Conservation (phyloP, 2,329 filamentous ascomycete species). For the Colletotrichum sp. region DNA sequence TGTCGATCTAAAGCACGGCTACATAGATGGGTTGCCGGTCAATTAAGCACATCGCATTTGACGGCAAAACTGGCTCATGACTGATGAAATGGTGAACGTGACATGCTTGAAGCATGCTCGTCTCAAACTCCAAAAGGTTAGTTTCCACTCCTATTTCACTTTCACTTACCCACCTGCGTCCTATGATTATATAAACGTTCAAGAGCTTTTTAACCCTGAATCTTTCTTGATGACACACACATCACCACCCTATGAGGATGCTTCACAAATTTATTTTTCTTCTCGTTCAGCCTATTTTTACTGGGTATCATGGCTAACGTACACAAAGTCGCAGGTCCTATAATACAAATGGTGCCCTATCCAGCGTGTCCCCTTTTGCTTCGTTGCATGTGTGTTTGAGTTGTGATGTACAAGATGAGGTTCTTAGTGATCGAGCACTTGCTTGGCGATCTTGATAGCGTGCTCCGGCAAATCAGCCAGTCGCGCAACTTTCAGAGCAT, state of each 20-base stretch:
- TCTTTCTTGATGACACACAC: constrained; percentile 61
- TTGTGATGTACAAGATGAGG: neutral
- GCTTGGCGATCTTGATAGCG: constrained; percentile 71
- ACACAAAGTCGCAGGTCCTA: constrained; percentile 12
- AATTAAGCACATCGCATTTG: constrained; percentile 36
- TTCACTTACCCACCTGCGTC: constrained; percentile 28
- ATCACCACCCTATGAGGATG: constrained; percentile 65
- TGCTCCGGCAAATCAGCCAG: constrained; percentile 81
- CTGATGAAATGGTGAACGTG: constrained; percentile 28
- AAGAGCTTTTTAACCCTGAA: constrained; percentile 76
- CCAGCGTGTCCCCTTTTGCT: neutral
- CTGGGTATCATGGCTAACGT: constrained; percentile 45
- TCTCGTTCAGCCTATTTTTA: constrained; percentile 23
- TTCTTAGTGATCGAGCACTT: constrained; percentile 49
- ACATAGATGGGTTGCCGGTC: constrained; percentile 55
- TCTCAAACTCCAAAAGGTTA: constrained; percentile 44
- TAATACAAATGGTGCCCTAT: neutral
- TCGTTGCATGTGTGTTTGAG: neutral
- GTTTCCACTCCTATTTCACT: constrained; percentile 31
- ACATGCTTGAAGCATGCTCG: constrained; percentile 19
- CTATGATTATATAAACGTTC: constrained; percentile 63
- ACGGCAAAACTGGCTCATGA: constrained; percentile 21
- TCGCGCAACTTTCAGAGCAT: constrained; percentile 92
- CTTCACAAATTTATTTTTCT: constrained; percentile 18
- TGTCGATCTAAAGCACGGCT: constrained; percentile 43